Evolutionary conservation across 23 red algal genomes (phyloP), one percentile per base, ranked within the genome.

Genomic region (Chondrus crispus): DNA sequence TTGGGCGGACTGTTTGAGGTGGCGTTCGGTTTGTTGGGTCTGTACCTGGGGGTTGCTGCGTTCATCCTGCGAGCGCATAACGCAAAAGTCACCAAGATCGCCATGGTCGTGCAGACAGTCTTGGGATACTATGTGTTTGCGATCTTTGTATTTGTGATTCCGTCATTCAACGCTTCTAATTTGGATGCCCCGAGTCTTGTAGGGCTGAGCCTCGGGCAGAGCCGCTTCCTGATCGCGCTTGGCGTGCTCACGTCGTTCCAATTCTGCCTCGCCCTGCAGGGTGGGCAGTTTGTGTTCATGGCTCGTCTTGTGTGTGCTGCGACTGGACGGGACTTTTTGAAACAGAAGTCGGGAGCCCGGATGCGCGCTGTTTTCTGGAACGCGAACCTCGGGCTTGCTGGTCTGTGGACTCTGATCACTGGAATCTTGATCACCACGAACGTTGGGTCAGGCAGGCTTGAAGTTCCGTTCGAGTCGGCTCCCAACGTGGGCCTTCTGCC

Each of bases 1-100:
- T 81, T 93, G 19, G 90, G 80, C 42, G 90, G 68, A 4, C 51
- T 93, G n/a, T 93, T 93, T 49, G 90, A 93, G 63, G 90, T 93
- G 0, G 18, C 53, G 0, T 93, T 93, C 82, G 90, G 90, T 32
- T 13, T 80, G 22, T 13, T 85, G 11, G 90, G 90, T 12, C 80
- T 93, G 30, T 80, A 75, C 26, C 38, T 93, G 3, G 90, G 82
- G 2, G 11, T 72, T 29, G 62, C 50, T 14, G 81, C 79, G 8
- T 85, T 86, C 20, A 41, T 93, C 40, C 43, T 74, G 49, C 48
- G 72, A 13, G 35, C 24, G 22, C 80, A 93, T 64, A 79, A 43
- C 32, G 30, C 69, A 57, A 85, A 26, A 18, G 19, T 69, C 49
- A 93, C 80, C 7, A 80, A 86, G 55, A 41, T 49, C 46, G 22